Conservation (phyloP, 192 early-diverging fungal genomes). For the Gryganskiella cystojenkinii region DNA sequence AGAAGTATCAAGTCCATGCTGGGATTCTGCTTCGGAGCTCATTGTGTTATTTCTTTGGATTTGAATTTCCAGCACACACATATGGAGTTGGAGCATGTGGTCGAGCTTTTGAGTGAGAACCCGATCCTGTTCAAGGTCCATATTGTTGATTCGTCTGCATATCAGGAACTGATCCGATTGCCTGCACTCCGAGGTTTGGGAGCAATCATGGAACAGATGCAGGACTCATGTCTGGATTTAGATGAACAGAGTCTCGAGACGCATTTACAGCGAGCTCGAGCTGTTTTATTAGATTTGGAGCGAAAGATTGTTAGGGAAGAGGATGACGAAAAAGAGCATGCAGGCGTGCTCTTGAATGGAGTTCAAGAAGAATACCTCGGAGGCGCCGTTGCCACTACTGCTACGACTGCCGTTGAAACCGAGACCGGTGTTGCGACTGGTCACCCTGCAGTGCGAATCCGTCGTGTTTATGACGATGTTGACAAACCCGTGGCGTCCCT, state of each 20-base stretch:
- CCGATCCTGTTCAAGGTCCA: slow-evolving; percentile 38
- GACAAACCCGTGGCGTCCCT: slow-evolving; percentile 23
- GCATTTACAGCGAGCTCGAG: not conserved
- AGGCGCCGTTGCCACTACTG: not conserved
- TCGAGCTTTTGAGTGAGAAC: slow-evolving; percentile 39
- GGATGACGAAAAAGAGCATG: not conserved
- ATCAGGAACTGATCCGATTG: slow-evolving; percentile 35
- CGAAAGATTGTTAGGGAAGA: slow-evolving; percentile 3
- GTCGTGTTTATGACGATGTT: slow-evolving; percentile 1
- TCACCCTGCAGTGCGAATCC: no score
- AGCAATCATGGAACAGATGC: slow-evolving; percentile 22
- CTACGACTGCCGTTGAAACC: not conserved
- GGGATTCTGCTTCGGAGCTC: slow-evolving; percentile 41
- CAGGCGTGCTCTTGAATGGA: not conserved
- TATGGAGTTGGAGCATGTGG: slow-evolving; percentile 46
- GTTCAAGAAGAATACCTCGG: not conserved
- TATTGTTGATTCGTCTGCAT: slow-evolving; percentile 43
- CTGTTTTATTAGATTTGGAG: slow-evolving; percentile 8
- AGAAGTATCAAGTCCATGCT: slow-evolving; percentile 46
- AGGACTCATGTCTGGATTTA: slow-evolving; percentile 17
- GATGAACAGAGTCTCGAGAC: slow-evolving; percentile 16
- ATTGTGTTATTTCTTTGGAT: slow-evolving; percentile 40
- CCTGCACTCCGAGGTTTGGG: slow-evolving; percentile 36
- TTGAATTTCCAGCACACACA: slow-evolving; percentile 43
- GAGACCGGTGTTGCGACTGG: no score